Evolutionary conservation across 805 yeast genomes (phyloP), one percentile per base, ranked within the genome.

Genomic region (Saccharomyces kudriavzevii): DNA sequence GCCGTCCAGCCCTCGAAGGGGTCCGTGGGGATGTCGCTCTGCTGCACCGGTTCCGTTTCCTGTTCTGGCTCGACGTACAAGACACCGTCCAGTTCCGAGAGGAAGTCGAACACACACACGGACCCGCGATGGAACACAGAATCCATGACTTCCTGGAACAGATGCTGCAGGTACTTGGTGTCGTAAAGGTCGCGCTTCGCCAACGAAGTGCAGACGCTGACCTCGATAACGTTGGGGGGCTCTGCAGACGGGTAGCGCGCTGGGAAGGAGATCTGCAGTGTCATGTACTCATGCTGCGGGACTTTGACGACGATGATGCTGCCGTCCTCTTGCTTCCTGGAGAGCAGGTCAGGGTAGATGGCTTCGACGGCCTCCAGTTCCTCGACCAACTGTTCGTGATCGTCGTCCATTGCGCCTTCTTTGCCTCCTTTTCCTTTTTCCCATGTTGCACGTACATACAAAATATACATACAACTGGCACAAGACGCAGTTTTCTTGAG

Each of bases 331-430:
- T 70, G 54, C 31, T 61, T 61, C 11, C 59, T 60, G 3, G 70
- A 68, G 35, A 82, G 66, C 45, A 81, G 75, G 14, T 77, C 87
- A 0, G 96, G 97, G 64, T 82, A 92, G 11, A 94, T 92, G 3
- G 97, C 94, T 53, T 88, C 86, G 10, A 92, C 82, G 11, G 96
- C 92, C 43, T 80, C 83, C 20, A 89, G 69, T 64, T 92, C 99
- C 52, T 89, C 94, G 22, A 64, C 64, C 5, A 58, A 35, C 48
- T 60, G 62, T 47, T 63, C 66, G 35, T 58, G 61, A 40, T 61
- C 56, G 3, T 49, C 28, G 24, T 53, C 52, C 58, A 53, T 56
- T 45, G 45, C 35, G 50, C 40, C 22, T 47, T 47, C 26, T 11
- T 46, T 22, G 11, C 13, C 4, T n/a, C 22, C 8, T 17, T 35